Evolutionary conservation across 768 basidiomycete species (phyloP), one percentile per base, ranked within the genome.

Genomic region (Pluteus cervinus): DNA sequence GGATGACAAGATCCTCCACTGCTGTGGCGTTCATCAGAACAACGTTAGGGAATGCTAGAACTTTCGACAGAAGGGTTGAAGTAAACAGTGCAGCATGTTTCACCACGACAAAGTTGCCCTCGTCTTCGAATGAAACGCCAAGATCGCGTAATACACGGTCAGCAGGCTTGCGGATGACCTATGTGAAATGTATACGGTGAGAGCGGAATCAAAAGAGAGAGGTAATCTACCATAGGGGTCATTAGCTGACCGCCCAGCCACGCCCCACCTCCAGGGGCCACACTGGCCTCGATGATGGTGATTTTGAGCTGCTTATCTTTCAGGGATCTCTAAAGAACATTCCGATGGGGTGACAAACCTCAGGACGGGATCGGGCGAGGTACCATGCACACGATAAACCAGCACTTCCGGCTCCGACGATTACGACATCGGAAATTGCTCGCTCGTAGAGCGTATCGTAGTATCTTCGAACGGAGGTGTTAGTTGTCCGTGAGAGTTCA

Each of bases 51-150:
- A 79, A 61, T 9, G 78, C 69, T 42, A 86, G 73, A 38, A 85
- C 81, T 32, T 75, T 73, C 40, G 81, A 79, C 24, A 89, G 64
- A 31, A 86, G 57, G 1, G 84, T 86, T 10, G 82, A 78, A 2
- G 85, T 89, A 68, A 87, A 87, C 43, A 87, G 65, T 1, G 84
- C 85, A 1, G 85, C 83, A 47, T 87, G 85, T 54, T 85, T 84
- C 47, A 89, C 84, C 44, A 89, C 78, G 43, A 86, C 82, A 51
- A 79, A 86, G 20, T 69, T 44, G 38, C 83, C 84, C 55, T 86
- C 84, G 53, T 86, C 86, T 46, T 87, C 84, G 56, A 77, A 86
- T 1, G 77, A 73, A 15, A 88, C 74, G 17, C 76, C 81, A 34
- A 86, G 55, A 55, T 81, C 78, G 10, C 65, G 62, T 30, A 87